Conservation (phyloP, 2,329 filamentous ascomycete genomes). For the Paraphoma sp. region DNA sequence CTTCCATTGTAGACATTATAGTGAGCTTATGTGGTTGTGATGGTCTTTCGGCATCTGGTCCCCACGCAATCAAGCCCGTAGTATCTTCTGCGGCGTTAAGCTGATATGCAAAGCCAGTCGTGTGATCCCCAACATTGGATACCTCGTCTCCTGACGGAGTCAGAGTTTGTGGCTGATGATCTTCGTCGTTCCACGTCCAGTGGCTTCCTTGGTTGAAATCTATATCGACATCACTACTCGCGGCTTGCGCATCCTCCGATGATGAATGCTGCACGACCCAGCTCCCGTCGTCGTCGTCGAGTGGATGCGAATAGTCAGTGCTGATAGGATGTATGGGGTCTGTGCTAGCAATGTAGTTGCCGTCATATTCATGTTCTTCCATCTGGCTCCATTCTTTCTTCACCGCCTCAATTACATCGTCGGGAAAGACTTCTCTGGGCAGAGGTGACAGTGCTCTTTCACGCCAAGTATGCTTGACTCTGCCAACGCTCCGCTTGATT, state of each 20-base stretch:
- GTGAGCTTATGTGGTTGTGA: background rate
- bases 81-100: background rate
- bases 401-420: conserved; percentile 19
- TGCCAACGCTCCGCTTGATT: conserved; percentile 4
- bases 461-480: conserved; percentile 7
- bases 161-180: background rate
- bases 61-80: background rate
- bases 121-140: background rate
- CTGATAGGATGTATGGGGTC: conserved; percentile 33
- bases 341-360: conserved; percentile 22
- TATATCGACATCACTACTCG: background rate
- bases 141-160: too few species aligned
- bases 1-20: background rate
- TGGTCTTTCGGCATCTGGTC: background rate
- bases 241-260: conserved; percentile 3
- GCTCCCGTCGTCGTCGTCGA: conserved; percentile 14
- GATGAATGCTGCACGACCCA: conserved; percentile 16
- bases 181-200: conserved; percentile 12
- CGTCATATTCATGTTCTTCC: conserved; percentile 21
- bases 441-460: conserved; percentile 16
- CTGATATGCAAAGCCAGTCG: background rate
- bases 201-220: conserved; percentile 1
- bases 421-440: conserved; percentile 18
- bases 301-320: conserved; percentile 17
- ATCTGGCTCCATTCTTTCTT: conserved; percentile 6